These are phyloP conservation scores for Serendipita vermifera DNA, from an alignment of 768 basidiomycete genomes.

Conservation along the genomic window DNA sequence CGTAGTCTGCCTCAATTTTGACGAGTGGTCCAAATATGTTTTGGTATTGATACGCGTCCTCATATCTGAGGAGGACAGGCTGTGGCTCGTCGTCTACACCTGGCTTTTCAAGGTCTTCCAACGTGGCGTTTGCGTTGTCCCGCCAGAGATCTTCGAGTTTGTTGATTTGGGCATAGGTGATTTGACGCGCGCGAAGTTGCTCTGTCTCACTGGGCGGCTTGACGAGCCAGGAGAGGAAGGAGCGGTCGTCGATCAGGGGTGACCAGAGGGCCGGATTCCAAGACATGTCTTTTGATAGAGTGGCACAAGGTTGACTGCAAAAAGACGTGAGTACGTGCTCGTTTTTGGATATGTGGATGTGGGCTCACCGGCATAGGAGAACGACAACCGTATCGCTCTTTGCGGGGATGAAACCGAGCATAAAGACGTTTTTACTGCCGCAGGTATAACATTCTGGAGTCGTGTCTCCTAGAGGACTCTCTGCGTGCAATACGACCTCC, in stretches of 20 bases:
- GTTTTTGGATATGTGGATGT: slow-evolving; percentile 6
- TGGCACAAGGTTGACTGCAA: slow-evolving; percentile 88
- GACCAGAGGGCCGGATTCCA: slow-evolving; percentile 99
- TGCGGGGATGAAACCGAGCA: slow-evolving; percentile 98
- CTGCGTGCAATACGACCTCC: slow-evolving; percentile 92
- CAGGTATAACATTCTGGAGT: slow-evolving; percentile 99
- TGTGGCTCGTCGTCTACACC: slow-evolving; percentile 98
- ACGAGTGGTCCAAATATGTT: slow-evolving; percentile 98
- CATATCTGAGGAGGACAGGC: slow-evolving; percentile 71
- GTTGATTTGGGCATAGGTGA: slow-evolving; percentile 94
- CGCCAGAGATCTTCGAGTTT: slow-evolving; percentile 96
- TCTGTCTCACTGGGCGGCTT: slow-evolving; percentile 95
- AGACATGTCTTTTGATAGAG: slow-evolving; percentile 92
- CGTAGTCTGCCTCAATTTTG: slow-evolving; percentile 99
- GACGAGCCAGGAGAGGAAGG: slow-evolving; percentile 98
- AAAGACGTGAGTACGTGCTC: slow-evolving; percentile 5
- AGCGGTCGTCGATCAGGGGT: slow-evolving; percentile 94
- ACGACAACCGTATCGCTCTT: slow-evolving; percentile 99
- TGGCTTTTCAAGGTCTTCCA: slow-evolving; percentile 94
- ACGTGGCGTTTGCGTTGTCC: slow-evolving; percentile 84
- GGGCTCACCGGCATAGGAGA: slow-evolving; percentile 77
- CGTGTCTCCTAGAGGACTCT: slow-evolving; percentile 91
- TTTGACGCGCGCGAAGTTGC: slow-evolving; percentile 90
- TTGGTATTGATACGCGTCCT: slow-evolving; percentile 99
- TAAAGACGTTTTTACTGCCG: slow-evolving; percentile 98